Conservation (phyloP, 495 filamentous ascomycete genomes). For the Talaromyces nanjingensis region DNA sequence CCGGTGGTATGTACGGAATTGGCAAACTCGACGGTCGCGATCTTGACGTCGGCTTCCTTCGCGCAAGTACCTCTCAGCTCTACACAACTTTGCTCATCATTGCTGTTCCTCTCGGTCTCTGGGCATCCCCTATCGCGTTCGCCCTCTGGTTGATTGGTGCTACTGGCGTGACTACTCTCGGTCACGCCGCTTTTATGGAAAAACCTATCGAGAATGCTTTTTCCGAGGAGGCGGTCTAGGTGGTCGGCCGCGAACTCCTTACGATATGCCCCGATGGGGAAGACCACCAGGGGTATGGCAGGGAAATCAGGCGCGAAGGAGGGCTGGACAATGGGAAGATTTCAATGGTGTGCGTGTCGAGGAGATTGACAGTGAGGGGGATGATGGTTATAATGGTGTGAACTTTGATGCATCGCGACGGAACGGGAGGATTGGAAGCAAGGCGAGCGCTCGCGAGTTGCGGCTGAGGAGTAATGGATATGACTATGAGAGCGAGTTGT, state of each 20-base stretch:
- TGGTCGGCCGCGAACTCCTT: slow-evolving; percentile 99
- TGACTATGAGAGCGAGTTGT: slow-evolving; percentile 42
- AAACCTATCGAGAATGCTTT: slow-evolving; percentile 99
- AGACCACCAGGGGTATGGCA: slow-evolving; percentile 85
- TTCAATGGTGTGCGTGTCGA: slow-evolving; percentile 49
- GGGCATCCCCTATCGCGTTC: slow-evolving; percentile 72
- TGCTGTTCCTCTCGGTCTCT: slow-evolving; percentile 73
- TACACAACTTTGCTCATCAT: slow-evolving; percentile 83
- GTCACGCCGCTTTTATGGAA: slow-evolving; percentile 94
- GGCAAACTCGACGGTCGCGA: slow-evolving; percentile 81
- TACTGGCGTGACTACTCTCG: slow-evolving; percentile 81
- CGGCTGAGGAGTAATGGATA: not conserved
- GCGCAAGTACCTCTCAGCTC: slow-evolving; percentile 85
- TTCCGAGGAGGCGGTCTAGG: slow-evolving; percentile 99
- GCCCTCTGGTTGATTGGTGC: slow-evolving; percentile 94
- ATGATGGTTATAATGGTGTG: slow-evolving; percentile 53
- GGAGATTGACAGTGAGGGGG: slow-evolving; percentile 64
- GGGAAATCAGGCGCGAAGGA: slow-evolving; percentile 53
- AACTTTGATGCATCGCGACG: slow-evolving; percentile 7
- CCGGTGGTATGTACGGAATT: slow-evolving; percentile 82
- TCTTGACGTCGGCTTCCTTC: slow-evolving; percentile 73
- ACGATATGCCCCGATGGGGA: slow-evolving; percentile 92
- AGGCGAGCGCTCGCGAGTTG: slow-evolving; percentile 1
- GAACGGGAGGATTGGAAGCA: not conserved
- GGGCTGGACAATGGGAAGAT: slow-evolving; percentile 49